Base-by-base conservation (phyloP, 768 basidiomycete species). In the Lentinula lateritia region DNA sequence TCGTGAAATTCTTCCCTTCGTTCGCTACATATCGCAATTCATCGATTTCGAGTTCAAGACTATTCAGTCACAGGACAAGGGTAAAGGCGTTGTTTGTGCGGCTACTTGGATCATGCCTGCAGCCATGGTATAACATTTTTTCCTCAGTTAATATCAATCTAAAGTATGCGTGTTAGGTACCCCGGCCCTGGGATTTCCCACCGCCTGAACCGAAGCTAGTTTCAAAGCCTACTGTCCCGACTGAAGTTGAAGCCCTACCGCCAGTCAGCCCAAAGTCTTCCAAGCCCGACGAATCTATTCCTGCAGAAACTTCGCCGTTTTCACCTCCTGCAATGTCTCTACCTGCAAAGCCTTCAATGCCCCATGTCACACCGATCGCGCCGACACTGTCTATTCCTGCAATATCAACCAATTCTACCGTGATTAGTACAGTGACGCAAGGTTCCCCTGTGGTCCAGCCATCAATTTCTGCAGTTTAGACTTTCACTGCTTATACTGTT, bases 31-130 rank as follows among this genome's bases (percentile, higher is more conserved):
- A 55, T 78, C 89, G 15, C 87, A 89, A 64, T 94, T 85, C 72
- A 75, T 90, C 65, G 88, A 94, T 65, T 84, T 82, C 48, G 92
- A 95, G 69, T 93, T 85, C 78, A 74, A 71, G 50, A 60, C 79
- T 43, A 90, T 95, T 69, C 79, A 82, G 67, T 74, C 69, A 20
- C 83, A 88, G 66, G 80, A 94, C 66, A 67, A 75, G 55, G 92
- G 93, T 0, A 71, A 83, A 67, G 93, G 93, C 18, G 93, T 94
- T 41, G 86, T 95, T 38, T 92, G 93, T 68, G 89, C 91, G 53
- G 89, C 93, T 6, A 95, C 93, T n/a, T 95, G 93, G 90, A 81
- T 92, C 54, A 83, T 93, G 80, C 92, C 91, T 20, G 83, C 85
- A 55, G 91, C 91, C 3, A 76, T 93, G 74, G 83, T 82, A 68